Base-by-base conservation (phyloP, 2,329 filamentous ascomycete species). In the Colletotrichum destructivum region DNA sequence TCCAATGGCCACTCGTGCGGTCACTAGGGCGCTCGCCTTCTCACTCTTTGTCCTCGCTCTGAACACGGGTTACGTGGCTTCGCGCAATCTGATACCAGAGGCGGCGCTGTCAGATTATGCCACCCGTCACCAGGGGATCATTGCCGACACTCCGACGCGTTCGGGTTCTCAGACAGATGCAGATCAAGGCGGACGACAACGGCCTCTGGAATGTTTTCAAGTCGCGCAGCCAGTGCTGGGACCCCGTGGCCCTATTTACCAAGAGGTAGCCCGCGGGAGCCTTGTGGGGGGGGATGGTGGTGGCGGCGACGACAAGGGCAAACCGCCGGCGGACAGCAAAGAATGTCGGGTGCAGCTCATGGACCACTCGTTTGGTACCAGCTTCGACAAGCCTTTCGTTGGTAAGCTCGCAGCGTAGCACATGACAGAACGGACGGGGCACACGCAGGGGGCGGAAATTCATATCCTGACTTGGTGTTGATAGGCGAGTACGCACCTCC, bases 381-480 rank as follows among this genome's bases (percentile, higher is more conserved):
- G 92, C 74, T 95, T 95, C 78, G 91, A 91, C n/a, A 79, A 86
- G 44, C 93, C 93, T 1, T 95, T 91, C 78, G 85, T 95, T 75
- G 92, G 92, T 90, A 83, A 82, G 87, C 81, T 26, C 26, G 26
- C 42, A 8, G 47, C 57, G n/a, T 26, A 62, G 31, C 31, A 57
- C n/a, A 31, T 31, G 26, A 31, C 38, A 23, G 59, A 42, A 21
- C 57, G 21, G 26, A 38, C 23, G n/a, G 46, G 40, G 21, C n/a
- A 55, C 55, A 62, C 46, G 26, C 42, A 42, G 46, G 35, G 9
- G n/a, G 31, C 57, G 68, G 63, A 71, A 62, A 71, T 67, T 42
- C 7, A 38, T 62, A 35, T 67, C 63, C 68, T 71, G 49, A 71
- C 68, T 52, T 56, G 63, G 68, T n/a, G 60, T 21, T 54, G 61